These are phyloP conservation scores for Tricholoma saponaceum DNA, from an alignment of 768 basidiomycete genomes.

Conservation along the genomic window DNA sequence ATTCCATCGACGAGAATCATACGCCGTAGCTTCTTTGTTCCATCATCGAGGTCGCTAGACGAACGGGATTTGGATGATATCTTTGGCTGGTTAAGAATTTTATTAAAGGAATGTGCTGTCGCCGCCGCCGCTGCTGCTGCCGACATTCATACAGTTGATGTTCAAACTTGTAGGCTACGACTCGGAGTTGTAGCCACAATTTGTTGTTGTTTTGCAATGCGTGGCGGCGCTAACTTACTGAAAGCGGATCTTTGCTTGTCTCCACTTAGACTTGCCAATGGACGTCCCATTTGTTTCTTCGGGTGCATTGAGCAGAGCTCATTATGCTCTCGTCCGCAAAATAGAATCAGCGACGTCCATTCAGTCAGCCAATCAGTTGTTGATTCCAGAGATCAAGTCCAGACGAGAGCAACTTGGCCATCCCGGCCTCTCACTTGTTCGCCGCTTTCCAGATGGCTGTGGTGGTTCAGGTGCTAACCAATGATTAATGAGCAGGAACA, in stretches of 20 bases:
- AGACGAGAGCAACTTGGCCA: conserved; percentile 51
- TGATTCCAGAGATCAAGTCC: conserved; percentile 54
- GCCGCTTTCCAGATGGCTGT: conserved; percentile 22
- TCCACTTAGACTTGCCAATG: conserved; percentile 36
- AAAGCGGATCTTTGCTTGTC: too few species aligned
- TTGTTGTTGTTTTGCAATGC: background rate
- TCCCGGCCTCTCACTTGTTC: conserved; percentile 49
- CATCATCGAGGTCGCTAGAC: conserved; percentile 64
- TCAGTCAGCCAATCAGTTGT: conserved; percentile 56
- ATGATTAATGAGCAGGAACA: conserved; percentile 43
- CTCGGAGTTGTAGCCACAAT: too few species aligned
- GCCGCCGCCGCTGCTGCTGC: conserved; percentile 31
- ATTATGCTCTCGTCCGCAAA: conserved; percentile 72
- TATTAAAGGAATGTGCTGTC: conserved; percentile 75
- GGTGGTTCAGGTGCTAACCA: conserved; percentile 4
- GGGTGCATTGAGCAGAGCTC: conserved; percentile 69
- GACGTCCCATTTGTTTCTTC: conserved; percentile 76
- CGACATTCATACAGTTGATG: conserved; percentile 17
- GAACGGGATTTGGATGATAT: conserved; percentile 59
- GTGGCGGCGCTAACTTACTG: too few species aligned
- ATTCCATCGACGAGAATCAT: conserved; percentile 91
- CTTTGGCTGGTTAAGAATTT: conserved; percentile 71
- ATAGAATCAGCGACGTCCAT: conserved; percentile 59
- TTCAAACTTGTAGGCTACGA: background rate
- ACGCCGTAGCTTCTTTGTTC: conserved; percentile 79